A percentile compares a stretch with the other conserved stretches of the same genome.
Conservation (phyloP, 2,329 filamentous ascomycete genomes). For the Pseudocercospora musae region DNA sequence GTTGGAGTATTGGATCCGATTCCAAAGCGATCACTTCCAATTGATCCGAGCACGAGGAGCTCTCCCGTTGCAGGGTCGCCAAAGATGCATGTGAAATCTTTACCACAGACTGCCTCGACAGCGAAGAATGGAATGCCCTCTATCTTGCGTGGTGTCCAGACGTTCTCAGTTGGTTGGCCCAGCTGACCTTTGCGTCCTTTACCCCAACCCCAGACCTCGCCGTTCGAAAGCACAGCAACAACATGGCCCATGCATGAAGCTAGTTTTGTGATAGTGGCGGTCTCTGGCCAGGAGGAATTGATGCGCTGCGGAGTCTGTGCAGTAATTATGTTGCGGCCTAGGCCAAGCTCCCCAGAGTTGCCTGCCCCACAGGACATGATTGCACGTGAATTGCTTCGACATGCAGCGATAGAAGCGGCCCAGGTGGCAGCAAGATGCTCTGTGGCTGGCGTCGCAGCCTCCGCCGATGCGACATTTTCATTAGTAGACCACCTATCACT, state of each 20-base stretch:
- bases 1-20: constrained; percentile 47
- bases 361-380: constrained; percentile 53
- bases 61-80: constrained; percentile 53
- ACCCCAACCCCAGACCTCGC: constrained; percentile 84
- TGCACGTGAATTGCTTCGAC: constrained; percentile 41
- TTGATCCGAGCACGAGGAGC: constrained; percentile 66
- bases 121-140: constrained; percentile 60
- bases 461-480: not conserved
- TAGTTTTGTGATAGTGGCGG: constrained; percentile 60
- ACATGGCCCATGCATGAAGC: constrained; percentile 75
- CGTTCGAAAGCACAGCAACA: constrained; percentile 68
- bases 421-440: constrained; percentile 63
- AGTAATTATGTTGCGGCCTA: constrained; percentile 43
- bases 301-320: constrained; percentile 47
- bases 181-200: constrained; percentile 82
- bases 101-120: constrained; percentile 68
- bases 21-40: constrained; percentile 68
- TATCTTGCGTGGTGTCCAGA: constrained; percentile 62
- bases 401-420: constrained; percentile 67
- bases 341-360: constrained; percentile 68
- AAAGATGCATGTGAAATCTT: constrained; percentile 79
- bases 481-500: not conserved
- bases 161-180: constrained; percentile 55
- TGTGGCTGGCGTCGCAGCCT: not conserved
- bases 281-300: constrained; percentile 61